Conservation (phyloP, 2,329 filamentous ascomycete species). For the Diaporthe sp. region DNA sequence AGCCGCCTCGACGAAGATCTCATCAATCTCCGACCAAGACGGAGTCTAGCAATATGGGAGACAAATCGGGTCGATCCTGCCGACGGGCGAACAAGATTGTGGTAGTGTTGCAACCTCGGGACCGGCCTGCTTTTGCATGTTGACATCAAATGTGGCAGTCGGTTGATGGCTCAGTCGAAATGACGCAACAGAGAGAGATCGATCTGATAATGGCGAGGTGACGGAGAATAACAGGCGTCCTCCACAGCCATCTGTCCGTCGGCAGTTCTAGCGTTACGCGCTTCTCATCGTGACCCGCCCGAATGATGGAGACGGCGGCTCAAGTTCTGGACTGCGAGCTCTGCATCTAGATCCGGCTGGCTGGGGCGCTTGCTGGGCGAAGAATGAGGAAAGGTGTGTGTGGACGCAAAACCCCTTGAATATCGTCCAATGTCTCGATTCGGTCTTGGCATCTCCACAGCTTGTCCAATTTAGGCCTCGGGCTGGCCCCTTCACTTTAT, state of each 20-base stretch:
- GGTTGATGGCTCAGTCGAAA: background rate
- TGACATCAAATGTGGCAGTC: background rate
- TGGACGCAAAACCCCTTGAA: constrained; percentile 27
- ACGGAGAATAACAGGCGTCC: constrained; percentile 25
- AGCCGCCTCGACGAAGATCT: constrained; percentile 19
- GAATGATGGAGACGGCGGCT: background rate
- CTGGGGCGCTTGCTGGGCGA: constrained; percentile 3
- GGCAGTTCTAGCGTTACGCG: constrained; percentile 23
- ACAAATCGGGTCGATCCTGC: constrained; percentile 3
- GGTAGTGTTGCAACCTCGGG: constrained; percentile 1
- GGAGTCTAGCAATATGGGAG: constrained; percentile 2
- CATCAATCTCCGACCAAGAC: constrained; percentile 25
- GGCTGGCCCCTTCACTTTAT: constrained; percentile 27
- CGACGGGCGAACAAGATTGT: background rate
- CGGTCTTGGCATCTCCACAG: constrained; percentile 29
- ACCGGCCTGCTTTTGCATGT: background rate
- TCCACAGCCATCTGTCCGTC: constrained; percentile 20
- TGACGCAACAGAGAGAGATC: constrained; percentile 17
- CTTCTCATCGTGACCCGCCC: constrained; percentile 20
- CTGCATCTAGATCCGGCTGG: background rate
- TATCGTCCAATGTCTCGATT: constrained; percentile 26
- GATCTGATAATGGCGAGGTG: constrained; percentile 6
- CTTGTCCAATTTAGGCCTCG: constrained; percentile 13
- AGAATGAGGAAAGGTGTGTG: constrained; percentile 14
- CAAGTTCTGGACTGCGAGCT: background rate